Evolutionary conservation across 2,329 filamentous ascomycete species (phyloP), one percentile per base, ranked within the genome.

Genomic region (Epichloe uncinata): DNA sequence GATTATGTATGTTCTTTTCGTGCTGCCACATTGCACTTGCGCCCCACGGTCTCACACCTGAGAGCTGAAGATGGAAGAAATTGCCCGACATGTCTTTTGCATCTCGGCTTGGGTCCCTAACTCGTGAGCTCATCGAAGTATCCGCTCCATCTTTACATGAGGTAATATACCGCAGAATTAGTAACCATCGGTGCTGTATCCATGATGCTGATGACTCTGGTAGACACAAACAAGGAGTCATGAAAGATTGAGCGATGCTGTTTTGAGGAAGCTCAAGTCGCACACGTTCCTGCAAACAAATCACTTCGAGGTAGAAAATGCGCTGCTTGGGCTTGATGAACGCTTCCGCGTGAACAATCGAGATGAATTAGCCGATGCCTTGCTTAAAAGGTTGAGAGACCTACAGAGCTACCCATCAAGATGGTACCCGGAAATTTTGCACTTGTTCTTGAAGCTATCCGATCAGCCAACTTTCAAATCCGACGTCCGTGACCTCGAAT

Each of bases 261-360:
- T 72, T 36, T 58, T 81, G 33, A 73, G 72, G 33, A 71, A 61
- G 44, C 62, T 84, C 36, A 75, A 74, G 46, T 66, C 74, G 34
- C 72, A 81, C 56, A 76, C 66, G 44, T 79, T 78, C 61, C 69
- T 77, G 35, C 77, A 84, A 37, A 87, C 83, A 1, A 87, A 91
- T 59, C 84, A 87, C 56, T 90, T 90, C 60, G 81, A 85, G 42
- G 78, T 90, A 18, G 69, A 76, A 38, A 74, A 75, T 37, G 75
- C 74, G 36, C 71, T 91, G 2, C 72, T 79, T 45, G 86, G 86
- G 1, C 72, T 96, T 3, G 83, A 90, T 56, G 93, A 97, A 68
- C 89, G 91, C 58, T 93, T 96, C 58, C 78, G 81, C 34, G 75
- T 97, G 49, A 75, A 87, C 45, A 83, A 85, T 60, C 81, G 86